phyloP scores from a whole-genome alignment of 2,329 filamentous ascomycete genomes.

The Verticillium dahliae region DNA sequence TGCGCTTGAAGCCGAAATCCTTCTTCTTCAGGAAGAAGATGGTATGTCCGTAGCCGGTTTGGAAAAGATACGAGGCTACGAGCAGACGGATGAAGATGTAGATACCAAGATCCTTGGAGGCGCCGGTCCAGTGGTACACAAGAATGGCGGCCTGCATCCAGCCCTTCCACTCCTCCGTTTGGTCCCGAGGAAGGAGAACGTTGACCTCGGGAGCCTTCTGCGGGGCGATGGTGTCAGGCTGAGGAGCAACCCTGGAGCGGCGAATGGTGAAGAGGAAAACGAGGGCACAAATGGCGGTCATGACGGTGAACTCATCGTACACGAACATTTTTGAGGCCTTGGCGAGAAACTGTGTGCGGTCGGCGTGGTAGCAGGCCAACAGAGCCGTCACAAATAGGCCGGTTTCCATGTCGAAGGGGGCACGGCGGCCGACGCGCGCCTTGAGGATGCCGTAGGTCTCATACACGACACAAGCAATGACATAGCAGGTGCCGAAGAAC shows the following conservation, averaged over 20 bases:
- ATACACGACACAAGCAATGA: background rate
- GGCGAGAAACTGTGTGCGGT: conserved; percentile 19
- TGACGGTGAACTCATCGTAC: conserved; percentile 10
- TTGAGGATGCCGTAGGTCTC: background rate
- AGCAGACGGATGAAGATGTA: conserved; percentile 48
- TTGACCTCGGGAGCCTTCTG: conserved; percentile 7
- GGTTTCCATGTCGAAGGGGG: conserved; percentile 11
- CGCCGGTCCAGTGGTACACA: conserved; percentile 51
- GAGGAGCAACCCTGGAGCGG: background rate
- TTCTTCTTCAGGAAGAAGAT: conserved; percentile 47
- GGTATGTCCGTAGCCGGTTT: conserved; percentile 55
- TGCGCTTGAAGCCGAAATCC: conserved; percentile 48
- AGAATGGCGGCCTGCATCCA: conserved; percentile 50
- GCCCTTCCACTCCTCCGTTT: conserved; percentile 60
- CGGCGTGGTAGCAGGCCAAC: conserved; percentile 15
- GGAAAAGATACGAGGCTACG: conserved; percentile 52
- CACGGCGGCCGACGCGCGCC: background rate
- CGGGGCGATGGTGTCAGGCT: background rate
- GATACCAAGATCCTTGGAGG: conserved; percentile 39
- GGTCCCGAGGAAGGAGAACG: conserved; percentile 36
- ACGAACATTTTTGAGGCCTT: conserved; percentile 19
- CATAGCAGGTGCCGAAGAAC: conserved; percentile 1
- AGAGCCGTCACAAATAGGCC: conserved; percentile 18
- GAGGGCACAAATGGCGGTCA: conserved; percentile 9
- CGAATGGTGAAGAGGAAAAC: conserved; percentile 11